phyloP scores from a whole-genome alignment of 2,329 filamentous ascomycete genomes.

The Penicillium polonicum region DNA sequence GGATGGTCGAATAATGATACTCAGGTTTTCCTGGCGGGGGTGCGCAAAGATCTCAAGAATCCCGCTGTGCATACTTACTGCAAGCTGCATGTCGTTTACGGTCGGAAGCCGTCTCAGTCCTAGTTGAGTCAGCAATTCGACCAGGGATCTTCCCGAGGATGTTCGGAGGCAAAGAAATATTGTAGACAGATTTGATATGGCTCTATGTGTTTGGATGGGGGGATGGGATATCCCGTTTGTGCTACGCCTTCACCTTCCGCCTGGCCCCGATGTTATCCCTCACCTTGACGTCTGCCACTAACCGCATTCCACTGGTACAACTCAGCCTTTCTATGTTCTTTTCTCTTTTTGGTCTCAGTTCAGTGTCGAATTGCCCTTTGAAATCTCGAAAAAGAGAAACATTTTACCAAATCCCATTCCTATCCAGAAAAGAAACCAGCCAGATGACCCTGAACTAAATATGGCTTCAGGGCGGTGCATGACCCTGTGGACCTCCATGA shows the following conservation, averaged over 20 bases:
- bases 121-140: slow-evolving; percentile 28
- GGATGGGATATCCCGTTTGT: background rate
- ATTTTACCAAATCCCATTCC: background rate
- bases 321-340: background rate
- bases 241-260: background rate
- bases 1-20: slow-evolving; percentile 41
- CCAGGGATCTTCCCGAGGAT: slow-evolving; percentile 7
- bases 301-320: background rate
- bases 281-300: background rate
- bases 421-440: background rate
- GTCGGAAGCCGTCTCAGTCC: slow-evolving; percentile 34
- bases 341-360: background rate
- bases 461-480: slow-evolving; percentile 11
- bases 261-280: background rate
- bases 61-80: slow-evolving; percentile 39
- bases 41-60: slow-evolving; percentile 41
- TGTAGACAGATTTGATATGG: background rate
- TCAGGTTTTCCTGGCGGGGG: slow-evolving; percentile 39
- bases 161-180: background rate
- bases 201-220: background rate
- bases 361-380: background rate
- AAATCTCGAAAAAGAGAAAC: background rate
- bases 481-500: background rate
- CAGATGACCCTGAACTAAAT: background rate
- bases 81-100: slow-evolving; percentile 34